Base-by-base conservation (phyloP, 2,329 filamentous ascomycete genomes). In the Ascochyta pisi region DNA sequence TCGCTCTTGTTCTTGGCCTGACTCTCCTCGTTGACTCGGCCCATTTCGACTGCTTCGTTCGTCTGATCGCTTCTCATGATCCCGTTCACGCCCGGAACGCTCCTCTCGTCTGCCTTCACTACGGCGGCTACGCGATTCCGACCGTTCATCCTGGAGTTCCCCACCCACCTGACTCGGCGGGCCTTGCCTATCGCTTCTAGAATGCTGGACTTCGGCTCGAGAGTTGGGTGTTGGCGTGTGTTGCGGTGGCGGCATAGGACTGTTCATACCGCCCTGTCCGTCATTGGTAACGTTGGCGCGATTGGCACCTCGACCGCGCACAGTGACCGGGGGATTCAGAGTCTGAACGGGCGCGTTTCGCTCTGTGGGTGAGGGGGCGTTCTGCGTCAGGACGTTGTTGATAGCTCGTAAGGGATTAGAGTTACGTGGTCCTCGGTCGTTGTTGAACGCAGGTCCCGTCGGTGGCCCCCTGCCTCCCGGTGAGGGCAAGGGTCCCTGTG, bases 281-380 rank as follows among this genome's bases (percentile, higher is more conserved):
- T 70, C 66, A 9, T 55, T 38, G 10, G 62, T 58, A 6, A 65
- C 67, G 23, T 63, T 69, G 15, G 67, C 68, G 19, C 70, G 68
- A 49, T 51, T 66, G 7, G 67, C 66, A 46, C 70, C 70, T 22
- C 73, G 70, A 42, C 70, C 70, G 35, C 73, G 72, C 24, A 74
- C 63, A n/a, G 56, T 56, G 45, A 58, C 50, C 3, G 69, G 63
- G 27, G 66, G 60, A 23, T 68, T 64, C 16, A 59, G 51, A 24
- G 51, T 33, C 8, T 65, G 47, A 23, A 47, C 38, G 31, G 49
- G 54, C 1, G 59, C 60, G 39, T 65, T 67, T 45, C 68, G 54
- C 27, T 71, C 67, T 13, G 38, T 51, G 3, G 60, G 46, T 7
- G 60, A 49, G 33, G 71, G 67, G 10, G 60, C 53, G 38, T 64